phyloP scores from a whole-genome alignment of 2,329 filamentous ascomycete genomes.

The Hypomyces rosellus region DNA sequence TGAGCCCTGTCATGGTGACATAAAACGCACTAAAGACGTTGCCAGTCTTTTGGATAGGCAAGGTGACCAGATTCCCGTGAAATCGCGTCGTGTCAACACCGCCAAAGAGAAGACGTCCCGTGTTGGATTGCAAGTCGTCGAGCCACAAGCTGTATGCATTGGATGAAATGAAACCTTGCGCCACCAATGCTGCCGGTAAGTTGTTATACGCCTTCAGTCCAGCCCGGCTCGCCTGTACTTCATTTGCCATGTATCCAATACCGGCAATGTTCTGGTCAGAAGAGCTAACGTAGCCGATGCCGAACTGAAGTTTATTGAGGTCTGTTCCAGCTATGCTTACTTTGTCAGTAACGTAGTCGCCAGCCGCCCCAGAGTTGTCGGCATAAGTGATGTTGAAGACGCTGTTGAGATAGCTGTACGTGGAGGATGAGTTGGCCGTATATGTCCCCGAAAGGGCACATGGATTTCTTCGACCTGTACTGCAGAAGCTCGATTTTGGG shows the following conservation, averaged over 20 bases:
- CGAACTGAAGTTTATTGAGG: conserved; percentile 59
- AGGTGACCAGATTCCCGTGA: conserved; percentile 53
- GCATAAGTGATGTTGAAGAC: conserved; percentile 85
- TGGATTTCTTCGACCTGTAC: conserved; percentile 30
- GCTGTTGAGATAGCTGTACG: conserved; percentile 65
- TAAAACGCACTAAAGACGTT: conserved; percentile 56
- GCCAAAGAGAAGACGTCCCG: conserved; percentile 66
- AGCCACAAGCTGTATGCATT: conserved; percentile 71
- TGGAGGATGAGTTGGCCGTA: conserved; percentile 63
- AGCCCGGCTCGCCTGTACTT: conserved; percentile 61
- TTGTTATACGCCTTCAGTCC: conserved; percentile 56
- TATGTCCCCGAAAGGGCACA: conserved; percentile 64
- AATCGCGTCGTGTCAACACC: conserved; percentile 65
- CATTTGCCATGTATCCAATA: conserved; percentile 75
- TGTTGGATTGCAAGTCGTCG: conserved; percentile 61
- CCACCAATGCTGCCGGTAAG: conserved; percentile 58
- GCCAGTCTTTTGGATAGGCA: conserved; percentile 56
- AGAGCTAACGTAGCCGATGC: conserved; percentile 59
- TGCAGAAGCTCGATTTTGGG: conserved; percentile 54
- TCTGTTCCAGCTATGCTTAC: conserved; percentile 52
- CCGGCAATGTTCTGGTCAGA: conserved; percentile 71
- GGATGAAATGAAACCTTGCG: conserved; percentile 54
- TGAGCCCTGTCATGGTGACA: conserved; percentile 59
- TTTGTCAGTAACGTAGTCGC: conserved; percentile 75
- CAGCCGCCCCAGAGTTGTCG: conserved; percentile 69